Evolutionary conservation across 2,329 filamentous ascomycete genomes (phyloP).

Genomic region (Orbilia ellipsospora): DNA sequence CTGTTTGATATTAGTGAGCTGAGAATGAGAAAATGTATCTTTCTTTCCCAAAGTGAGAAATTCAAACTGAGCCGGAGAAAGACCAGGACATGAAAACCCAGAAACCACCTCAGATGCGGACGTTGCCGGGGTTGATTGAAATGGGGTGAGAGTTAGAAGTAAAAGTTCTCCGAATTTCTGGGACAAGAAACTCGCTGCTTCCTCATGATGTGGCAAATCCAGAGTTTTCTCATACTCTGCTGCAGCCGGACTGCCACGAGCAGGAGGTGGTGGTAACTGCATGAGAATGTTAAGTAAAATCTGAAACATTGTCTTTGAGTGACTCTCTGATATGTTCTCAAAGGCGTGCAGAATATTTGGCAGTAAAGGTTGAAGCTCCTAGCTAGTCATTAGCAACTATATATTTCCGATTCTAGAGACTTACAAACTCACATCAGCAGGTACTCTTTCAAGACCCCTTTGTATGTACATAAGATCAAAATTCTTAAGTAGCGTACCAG

Average conservation of each 20-base stretch:
- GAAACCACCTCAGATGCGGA: neutral
- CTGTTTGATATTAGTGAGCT: conserved; percentile 70
- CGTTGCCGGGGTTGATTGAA: conserved; percentile 17
- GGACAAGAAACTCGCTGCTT: conserved; percentile 69
- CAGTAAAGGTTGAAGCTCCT: conserved; percentile 47
- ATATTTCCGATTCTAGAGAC: neutral
- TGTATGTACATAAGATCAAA: conserved; percentile 91
- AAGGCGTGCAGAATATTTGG: conserved; percentile 46
- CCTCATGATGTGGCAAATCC: conserved; percentile 61
- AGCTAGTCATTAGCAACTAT: neutral
- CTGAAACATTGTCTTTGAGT: conserved; percentile 51
- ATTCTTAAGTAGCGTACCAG: conserved; percentile 76
- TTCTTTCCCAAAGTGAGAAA: conserved; percentile 77
- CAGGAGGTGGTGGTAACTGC: conserved; percentile 39
- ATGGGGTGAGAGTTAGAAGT: conserved; percentile 68
- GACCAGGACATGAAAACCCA: conserved; percentile 64
- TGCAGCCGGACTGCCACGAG: conserved; percentile 41
- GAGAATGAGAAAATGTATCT: conserved; percentile 69
- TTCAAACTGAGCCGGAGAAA: conserved; percentile 73
- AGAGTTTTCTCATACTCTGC: conserved; percentile 68
- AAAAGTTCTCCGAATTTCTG: conserved; percentile 82
- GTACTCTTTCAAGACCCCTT: conserved; percentile 76
- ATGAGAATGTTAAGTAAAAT: conserved; percentile 44
- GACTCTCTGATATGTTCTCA: conserved; percentile 39
- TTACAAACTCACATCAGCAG: conserved; percentile 62